Base-by-base conservation (phyloP, 768 basidiomycete species). In the Cubamyces lactineus region DNA sequence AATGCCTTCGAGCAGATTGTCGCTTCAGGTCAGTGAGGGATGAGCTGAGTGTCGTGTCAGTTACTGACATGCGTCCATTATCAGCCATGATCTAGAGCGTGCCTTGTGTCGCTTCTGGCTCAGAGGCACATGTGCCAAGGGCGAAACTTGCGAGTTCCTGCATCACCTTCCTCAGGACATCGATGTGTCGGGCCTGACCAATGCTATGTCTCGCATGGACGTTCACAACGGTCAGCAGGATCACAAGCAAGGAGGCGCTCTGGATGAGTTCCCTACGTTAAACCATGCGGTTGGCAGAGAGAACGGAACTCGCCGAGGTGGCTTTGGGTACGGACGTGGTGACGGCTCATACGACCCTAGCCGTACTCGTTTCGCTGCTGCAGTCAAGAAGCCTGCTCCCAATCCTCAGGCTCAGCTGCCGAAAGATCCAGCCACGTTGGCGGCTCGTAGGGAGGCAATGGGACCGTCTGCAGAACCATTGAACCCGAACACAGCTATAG, bases 51-150 rank as follows among this genome's bases (percentile, higher is more conserved):
- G 23, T 59, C 40, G 52, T 24, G 55, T 39, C 17, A 2, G 38
- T 16, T 24, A 21, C 42, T 51, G 42, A 57, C 9, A 17, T 13
- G 4, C 16, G 16, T 34, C 9, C 9, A 7, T 13, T 17, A 9
- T n/a, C 67, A 97, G 96, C 68, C 96, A 97, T 72, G 96, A 98
- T 70, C 84, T 97, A 3, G 96, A 98, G 74, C 86, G 96, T 43
- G 96, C 96, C 1, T 74, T 98, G 21, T 95, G 92, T 77, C 89
- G 97, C 39, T 99, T 99, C 79, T 99, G 97, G 97, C 83, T 99
- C 30, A 86, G 96, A 53, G 96, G 96, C 5, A 94, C 94, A 47
- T 99, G 97, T 71, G 93, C 96, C 30, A 99, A 99, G 74, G 92
- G 95, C 57, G 95, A 96, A 59, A 86, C 84, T 66, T 98, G 96